Percentiles rank a stretch among this genome's conserved stretches.
phyloP scores from a whole-genome alignment of 208 protist genomes.

The Trypanosomatidae sp. region DNA sequence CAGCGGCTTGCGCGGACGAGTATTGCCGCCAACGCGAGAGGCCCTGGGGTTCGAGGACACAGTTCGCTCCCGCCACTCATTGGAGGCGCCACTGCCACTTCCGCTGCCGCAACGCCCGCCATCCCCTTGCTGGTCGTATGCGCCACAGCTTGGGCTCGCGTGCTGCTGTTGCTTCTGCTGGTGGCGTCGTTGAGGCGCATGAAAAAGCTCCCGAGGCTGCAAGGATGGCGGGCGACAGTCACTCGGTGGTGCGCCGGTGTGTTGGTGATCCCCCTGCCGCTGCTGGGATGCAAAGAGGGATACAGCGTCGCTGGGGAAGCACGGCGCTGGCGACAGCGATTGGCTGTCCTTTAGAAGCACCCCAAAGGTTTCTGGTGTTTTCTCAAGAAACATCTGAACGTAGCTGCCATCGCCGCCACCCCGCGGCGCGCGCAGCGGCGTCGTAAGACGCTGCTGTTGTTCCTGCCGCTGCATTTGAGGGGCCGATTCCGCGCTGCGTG shows the following conservation, averaged over 20 bases:
- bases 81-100: neutral
- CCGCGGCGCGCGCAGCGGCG: neutral
- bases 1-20: conserved; percentile 5
- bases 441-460: conserved; percentile 3
- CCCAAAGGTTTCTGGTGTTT: neutral
- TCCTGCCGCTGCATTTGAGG: neutral
- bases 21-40: neutral
- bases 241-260: neutral
- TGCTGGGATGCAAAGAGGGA: neutral
- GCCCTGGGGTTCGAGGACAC: neutral
- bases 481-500: neutral
- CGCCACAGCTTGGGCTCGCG: neutral
- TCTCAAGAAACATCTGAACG: neutral
- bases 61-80: neutral
- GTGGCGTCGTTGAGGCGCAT: neutral
- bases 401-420: neutral
- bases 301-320: neutral
- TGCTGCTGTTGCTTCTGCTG: conserved; percentile 1
- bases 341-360: neutral
- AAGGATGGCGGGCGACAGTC: neutral
- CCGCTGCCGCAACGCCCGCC: neutral
- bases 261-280: neutral
- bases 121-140: neutral
- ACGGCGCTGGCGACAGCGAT: conserved; percentile 14
- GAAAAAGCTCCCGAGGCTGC: conserved; percentile 1